Percentiles rank a stretch among this genome's conserved stretches.
Evolutionary conservation across 208 protist genomes (phyloP).

Genomic region (Trypanosoma caninum): DNA sequence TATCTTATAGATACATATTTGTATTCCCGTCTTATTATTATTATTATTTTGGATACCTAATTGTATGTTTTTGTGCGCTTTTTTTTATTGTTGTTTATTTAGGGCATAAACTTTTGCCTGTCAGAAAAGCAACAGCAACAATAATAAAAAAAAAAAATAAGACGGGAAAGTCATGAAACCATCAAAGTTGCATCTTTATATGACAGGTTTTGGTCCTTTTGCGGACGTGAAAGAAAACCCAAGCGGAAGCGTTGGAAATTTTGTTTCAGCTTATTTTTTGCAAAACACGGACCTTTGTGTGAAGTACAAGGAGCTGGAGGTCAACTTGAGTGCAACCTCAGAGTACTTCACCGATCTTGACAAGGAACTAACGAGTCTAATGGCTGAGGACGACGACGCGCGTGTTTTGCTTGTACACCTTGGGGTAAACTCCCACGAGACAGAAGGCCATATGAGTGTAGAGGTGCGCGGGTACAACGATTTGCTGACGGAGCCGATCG

Average conservation of each 20-base stretch:
- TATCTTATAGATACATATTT: no score
- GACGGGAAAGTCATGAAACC: no score
- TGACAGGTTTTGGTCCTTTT: conserved; percentile 78
- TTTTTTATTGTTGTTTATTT: no score
- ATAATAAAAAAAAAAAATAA: no score
- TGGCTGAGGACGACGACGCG: conserved; percentile 11
- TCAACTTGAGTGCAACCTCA: conserved; percentile 29
- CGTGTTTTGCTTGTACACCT: conserved; percentile 53
- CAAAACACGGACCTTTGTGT: neutral
- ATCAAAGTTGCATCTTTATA: conserved; percentile 30
- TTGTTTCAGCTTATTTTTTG: conserved; percentile 27
- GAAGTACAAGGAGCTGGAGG: conserved; percentile 17
- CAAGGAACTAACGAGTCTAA: conserved; percentile 17
- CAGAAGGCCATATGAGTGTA: conserved; percentile 37
- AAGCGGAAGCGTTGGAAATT: conserved; percentile 37
- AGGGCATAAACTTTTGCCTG: no score
- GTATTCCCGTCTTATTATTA: neutral
- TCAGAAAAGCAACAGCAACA: no score
- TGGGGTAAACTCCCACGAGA: conserved; percentile 45
- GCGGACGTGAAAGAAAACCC: conserved; percentile 50
- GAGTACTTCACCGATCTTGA: conserved; percentile 52
- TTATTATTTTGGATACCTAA: neutral
- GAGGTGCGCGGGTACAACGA: conserved; percentile 73
- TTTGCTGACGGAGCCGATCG: conserved; percentile 44
- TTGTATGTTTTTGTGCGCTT: neutral